These are phyloP conservation scores for Phoenix roebelenii DNA, from an alignment of 176 grass and related monocot genomes.

Conservation along the genomic window DNA sequence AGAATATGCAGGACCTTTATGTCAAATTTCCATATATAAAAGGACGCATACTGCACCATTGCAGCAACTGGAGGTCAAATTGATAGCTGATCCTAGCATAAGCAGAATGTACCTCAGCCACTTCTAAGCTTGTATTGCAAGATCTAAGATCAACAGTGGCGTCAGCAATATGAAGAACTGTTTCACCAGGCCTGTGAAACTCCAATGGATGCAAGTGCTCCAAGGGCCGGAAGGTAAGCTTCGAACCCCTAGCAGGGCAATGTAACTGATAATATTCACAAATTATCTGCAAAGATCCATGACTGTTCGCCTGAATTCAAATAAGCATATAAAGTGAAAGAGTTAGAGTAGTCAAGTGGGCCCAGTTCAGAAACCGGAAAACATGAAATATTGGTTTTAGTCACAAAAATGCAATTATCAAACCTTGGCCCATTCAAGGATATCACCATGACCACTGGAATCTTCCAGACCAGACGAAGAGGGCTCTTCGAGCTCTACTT, in stretches of 20 bases:
- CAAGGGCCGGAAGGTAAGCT: constrained; percentile 79
- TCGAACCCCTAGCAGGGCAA: constrained; percentile 77
- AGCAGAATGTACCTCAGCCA: constrained; percentile 59
- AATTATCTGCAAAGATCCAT: constrained; percentile 83
- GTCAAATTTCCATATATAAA: too few species aligned
- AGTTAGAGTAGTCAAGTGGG: not conserved
- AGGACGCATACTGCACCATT: too few species aligned
- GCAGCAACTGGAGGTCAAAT: constrained; percentile 4
- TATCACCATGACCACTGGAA: constrained; percentile 41
- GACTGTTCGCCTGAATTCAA: constrained; percentile 61
- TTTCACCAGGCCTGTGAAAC: constrained; percentile 90
- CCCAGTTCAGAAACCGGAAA: too few species aligned
- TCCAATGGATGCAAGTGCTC: constrained; percentile 87
- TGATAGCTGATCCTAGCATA: constrained; percentile 4
- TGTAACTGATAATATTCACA: constrained; percentile 75
- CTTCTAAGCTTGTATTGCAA: constrained; percentile 68
- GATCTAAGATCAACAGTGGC: constrained; percentile 80
- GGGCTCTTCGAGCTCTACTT: constrained; percentile 62
- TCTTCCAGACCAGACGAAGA: constrained; percentile 82
- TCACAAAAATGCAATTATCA: not conserved
- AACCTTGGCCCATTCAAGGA: constrained; percentile 96
- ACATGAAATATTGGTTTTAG: too few species aligned
- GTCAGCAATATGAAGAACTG: constrained; percentile 90
- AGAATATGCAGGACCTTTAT: too few species aligned
- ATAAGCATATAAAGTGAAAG: constrained; percentile 11